These are phyloP conservation scores for Emiliania huxleyi DNA, from an alignment of 78 protist genomes.

Conservation along the genomic window DNA sequence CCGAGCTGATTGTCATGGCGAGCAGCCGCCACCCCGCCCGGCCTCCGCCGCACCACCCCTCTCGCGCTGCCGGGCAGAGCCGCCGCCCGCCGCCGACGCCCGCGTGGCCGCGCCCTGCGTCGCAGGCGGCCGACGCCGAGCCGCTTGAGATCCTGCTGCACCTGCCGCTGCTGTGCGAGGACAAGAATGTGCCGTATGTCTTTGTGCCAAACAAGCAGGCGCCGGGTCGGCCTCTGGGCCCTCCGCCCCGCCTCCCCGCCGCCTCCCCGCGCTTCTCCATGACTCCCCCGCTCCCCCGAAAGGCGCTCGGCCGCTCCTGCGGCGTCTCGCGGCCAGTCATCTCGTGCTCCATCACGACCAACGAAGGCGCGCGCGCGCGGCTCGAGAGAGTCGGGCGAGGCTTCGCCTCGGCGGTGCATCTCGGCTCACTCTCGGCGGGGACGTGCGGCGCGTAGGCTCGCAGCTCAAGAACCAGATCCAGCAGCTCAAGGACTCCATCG, in stretches of 20 bases:
- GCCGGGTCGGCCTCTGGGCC: too few species aligned
- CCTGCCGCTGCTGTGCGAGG: slow-evolving; percentile 98
- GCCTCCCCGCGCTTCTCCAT: not conserved
- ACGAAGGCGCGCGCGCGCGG: slow-evolving; percentile 57
- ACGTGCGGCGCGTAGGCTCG: too few species aligned
- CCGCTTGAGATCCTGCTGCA: slow-evolving; percentile 98
- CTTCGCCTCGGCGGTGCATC: too few species aligned
- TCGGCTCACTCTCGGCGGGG: too few species aligned
- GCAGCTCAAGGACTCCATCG: slow-evolving; percentile 77
- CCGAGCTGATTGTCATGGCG: slow-evolving; percentile 92
- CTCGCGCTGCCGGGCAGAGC: not conserved
- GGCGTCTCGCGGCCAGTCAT: slow-evolving; percentile 95
- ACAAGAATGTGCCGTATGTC: slow-evolving; percentile 98
- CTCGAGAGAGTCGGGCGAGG: too few species aligned
- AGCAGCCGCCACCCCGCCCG: too few species aligned
- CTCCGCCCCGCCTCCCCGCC: not conserved
- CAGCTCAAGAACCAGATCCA: slow-evolving; percentile 82
- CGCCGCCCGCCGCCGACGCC: too few species aligned
- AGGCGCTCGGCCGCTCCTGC: slow-evolving; percentile 96
- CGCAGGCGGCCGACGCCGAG: slow-evolving; percentile 98
- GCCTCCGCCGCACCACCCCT: not conserved
- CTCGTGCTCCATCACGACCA: slow-evolving; percentile 81
- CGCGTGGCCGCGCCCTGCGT: too few species aligned
- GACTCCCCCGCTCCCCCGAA: not conserved
- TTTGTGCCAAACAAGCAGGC: slow-evolving; percentile 86